Evolutionary conservation across 805 yeast species (phyloP), one percentile per base, ranked within the genome.

Genomic region (Monosporozyma yasuniensis): DNA sequence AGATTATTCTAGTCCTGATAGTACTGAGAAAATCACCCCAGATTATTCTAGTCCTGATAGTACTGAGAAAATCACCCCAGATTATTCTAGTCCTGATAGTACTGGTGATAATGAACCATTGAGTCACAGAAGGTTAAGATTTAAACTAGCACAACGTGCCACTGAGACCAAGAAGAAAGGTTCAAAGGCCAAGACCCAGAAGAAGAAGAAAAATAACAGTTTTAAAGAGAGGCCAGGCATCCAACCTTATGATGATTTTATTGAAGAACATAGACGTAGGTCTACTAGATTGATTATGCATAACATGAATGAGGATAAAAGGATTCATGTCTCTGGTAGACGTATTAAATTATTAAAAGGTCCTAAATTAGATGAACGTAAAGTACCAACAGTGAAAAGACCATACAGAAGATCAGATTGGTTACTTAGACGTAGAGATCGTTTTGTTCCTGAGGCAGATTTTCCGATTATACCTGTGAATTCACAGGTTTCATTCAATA

Each of bases 391-490:
- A 30, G 44, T 46, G 3, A 34, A 44, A 25, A 25, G 16, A 25
- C 48, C 48, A 11, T 25, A 19, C n/a, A 21, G 52, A 32, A 46
- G 27, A 43, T 49, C 52, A n/a, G 52, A 49, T 35, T 22, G 38
- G 18, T 12, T 42, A 18, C 45, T 49, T 19, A 22, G 42, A n/a
- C 9, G 2, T 8, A 27, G 42, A n/a, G 46, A 46, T n/a, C 32
- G 49, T 5, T 49, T 41, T 34, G 35, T 19, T 14, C 42, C 47
- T 18, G 51, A 48, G n/a, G 21, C 23, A 18, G 30, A 19, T 10
- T 14, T 11, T 9, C 47, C 47, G 16, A 44, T 44, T 8, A 35
- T 44, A 18, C 47, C 47, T 18, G 27, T 35, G 3, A 23, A 28
- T 44, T 30, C 21, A 32, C 19, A 44, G 8, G 14, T 42, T 8